Conservation (phyloP, 257 asterid genomes). For the Ilex aquifolium region DNA sequence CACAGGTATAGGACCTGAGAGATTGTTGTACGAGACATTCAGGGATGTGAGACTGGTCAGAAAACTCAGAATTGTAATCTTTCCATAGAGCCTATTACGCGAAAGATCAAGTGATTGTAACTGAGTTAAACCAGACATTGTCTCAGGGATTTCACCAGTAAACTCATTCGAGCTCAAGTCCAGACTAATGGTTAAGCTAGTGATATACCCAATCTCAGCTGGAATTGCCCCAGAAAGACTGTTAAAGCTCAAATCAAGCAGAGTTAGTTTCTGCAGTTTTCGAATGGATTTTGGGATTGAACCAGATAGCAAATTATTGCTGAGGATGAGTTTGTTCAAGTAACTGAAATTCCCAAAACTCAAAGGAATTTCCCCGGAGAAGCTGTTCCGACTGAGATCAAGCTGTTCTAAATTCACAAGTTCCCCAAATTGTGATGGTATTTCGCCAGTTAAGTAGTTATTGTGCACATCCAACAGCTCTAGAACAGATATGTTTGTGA, state of each 20-base stretch:
- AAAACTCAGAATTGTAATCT: conserved; percentile 45
- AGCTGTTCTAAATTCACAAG: conserved; percentile 84
- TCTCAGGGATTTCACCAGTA: conserved; percentile 70
- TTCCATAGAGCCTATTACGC: conserved; percentile 48
- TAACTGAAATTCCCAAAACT: conserved; percentile 85
- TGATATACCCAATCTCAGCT: conserved; percentile 51
- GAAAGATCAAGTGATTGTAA: conserved; percentile 85
- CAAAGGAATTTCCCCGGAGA: conserved; percentile 57
- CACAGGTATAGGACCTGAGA: conserved; percentile 84
- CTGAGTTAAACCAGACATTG: conserved; percentile 61
- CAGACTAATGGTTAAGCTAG: conserved; percentile 70
- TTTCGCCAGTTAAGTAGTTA: conserved; percentile 56
- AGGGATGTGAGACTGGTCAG: conserved; percentile 75
- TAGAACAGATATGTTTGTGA: conserved; percentile 62
- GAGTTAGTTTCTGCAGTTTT: conserved; percentile 68
- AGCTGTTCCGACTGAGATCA: conserved; percentile 85
- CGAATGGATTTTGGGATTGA: conserved; percentile 51
- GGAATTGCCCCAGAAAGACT: conserved; percentile 67
- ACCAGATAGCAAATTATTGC: conserved; percentile 60
- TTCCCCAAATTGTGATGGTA: conserved; percentile 58
- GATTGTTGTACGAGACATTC: conserved; percentile 69
- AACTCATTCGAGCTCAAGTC: conserved; percentile 68
- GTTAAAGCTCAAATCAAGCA: conserved; percentile 81
- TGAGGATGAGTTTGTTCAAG: conserved; percentile 68
- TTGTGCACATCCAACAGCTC: conserved; percentile 83